Evolutionary conservation across 2,329 filamentous ascomycete species (phyloP).

Genomic region (Penicillium sp.): DNA sequence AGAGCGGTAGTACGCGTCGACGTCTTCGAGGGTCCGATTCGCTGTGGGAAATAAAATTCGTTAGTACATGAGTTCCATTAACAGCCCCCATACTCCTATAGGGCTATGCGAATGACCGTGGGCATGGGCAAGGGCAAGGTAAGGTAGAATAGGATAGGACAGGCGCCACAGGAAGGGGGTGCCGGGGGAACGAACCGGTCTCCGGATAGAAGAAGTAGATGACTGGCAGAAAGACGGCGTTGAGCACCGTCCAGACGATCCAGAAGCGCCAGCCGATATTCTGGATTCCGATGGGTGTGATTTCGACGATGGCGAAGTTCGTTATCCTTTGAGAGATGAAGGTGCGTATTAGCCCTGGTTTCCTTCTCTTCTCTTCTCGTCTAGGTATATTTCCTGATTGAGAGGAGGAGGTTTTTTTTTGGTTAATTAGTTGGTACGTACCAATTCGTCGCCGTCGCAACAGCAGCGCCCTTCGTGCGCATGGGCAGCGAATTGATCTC

Average conservation of each 20-base stretch:
- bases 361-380: not conserved
- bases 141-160: no score
- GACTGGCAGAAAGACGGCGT: constrained; percentile 53
- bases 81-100: no score
- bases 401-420: no score
- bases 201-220: constrained; percentile 50
- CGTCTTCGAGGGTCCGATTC: constrained; percentile 37
- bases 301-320: constrained; percentile 42
- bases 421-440: constrained; percentile 14
- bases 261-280: constrained; percentile 31
- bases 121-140: no score
- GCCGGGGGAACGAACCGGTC: constrained; percentile 24
- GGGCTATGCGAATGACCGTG: no score
- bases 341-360: no score
- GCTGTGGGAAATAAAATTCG: constrained; percentile 15
- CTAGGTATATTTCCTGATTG: no score
- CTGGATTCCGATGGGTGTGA: constrained; percentile 51
- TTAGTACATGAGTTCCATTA: not conserved
- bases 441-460: constrained; percentile 56
- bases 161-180: no score
- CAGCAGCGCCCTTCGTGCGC: constrained; percentile 52
- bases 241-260: constrained; percentile 51
- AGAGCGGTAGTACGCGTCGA: constrained; percentile 45
- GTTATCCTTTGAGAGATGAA: constrained; percentile 15
- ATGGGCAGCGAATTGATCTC: constrained; percentile 56